These are phyloP conservation scores for Ascosphaera aggregata DNA, from an alignment of 2,329 filamentous ascomycete genomes.

Conservation along the genomic window DNA sequence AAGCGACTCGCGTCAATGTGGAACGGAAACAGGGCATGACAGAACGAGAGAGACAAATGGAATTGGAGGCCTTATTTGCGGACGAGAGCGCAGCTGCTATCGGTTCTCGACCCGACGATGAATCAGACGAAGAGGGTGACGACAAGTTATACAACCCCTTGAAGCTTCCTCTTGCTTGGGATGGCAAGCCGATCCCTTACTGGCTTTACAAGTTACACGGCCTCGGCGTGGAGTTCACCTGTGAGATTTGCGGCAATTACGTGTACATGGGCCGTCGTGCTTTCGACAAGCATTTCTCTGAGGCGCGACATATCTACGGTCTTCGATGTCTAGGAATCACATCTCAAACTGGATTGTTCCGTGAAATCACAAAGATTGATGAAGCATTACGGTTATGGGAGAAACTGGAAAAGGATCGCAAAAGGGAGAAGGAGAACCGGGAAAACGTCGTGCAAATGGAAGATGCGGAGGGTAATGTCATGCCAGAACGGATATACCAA, in stretches of 20 bases:
- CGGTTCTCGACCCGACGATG: constrained; percentile 24
- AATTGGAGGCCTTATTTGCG: constrained; percentile 65
- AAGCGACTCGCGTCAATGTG: constrained; percentile 80
- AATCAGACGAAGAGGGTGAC: constrained; percentile 52
- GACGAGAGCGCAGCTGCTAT: constrained; percentile 25
- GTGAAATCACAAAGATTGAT: constrained; percentile 81
- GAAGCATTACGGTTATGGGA: constrained; percentile 79
- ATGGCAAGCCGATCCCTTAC: constrained; percentile 95
- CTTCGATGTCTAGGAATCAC: constrained; percentile 86
- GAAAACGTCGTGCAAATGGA: constrained; percentile 96
- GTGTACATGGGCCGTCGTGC: constrained; percentile 95
- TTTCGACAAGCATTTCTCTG: constrained; percentile 97
- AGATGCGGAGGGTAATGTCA: constrained; percentile 89
- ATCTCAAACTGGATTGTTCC: constrained; percentile 59
- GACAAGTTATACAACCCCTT: constrained; percentile 93
- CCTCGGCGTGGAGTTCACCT: constrained; percentile 79
- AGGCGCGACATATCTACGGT: constrained; percentile 78
- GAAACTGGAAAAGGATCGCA: constrained; percentile 72
- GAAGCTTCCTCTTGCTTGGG: constrained; percentile 89
- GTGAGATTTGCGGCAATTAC: constrained; percentile 93
- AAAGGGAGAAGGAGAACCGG: constrained; percentile 48
- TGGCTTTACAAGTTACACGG: constrained; percentile 97
- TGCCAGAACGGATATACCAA: constrained; percentile 96
- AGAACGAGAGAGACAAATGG: constrained; percentile 80
- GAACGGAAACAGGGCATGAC: constrained; percentile 97